These are phyloP conservation scores for Canariomyces notabilis DNA, from an alignment of 2,329 filamentous ascomycete genomes.

Conservation along the genomic window DNA sequence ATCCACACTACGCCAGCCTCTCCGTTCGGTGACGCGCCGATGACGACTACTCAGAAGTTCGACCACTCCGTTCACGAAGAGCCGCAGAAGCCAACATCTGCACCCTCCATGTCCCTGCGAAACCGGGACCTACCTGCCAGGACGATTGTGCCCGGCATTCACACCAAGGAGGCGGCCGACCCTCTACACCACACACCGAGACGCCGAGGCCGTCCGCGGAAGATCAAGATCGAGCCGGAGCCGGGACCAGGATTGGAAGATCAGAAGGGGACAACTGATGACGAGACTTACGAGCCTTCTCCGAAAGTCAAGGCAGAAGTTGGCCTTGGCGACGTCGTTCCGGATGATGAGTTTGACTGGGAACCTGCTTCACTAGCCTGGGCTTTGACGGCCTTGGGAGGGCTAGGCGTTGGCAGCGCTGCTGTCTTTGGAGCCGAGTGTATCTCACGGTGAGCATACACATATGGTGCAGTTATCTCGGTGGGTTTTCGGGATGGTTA, in stretches of 20 bases:
- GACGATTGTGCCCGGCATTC: slow-evolving; percentile 21
- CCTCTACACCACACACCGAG: slow-evolving; percentile 13
- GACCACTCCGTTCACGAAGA: slow-evolving; percentile 1
- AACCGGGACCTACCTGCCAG: slow-evolving; percentile 22
- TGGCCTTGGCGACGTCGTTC: slow-evolving; percentile 39
- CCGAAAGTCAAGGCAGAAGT: slow-evolving; percentile 29
- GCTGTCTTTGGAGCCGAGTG: slow-evolving; percentile 46
- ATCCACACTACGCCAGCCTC: slow-evolving; percentile 16
- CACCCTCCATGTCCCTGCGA: slow-evolving; percentile 6
- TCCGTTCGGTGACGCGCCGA: slow-evolving; percentile 5
- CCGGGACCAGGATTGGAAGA: slow-evolving; percentile 3
- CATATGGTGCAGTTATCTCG: too few species aligned
- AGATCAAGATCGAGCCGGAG: slow-evolving; percentile 25
- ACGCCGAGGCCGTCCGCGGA: slow-evolving; percentile 26
- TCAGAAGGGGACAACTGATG: slow-evolving; percentile 23
- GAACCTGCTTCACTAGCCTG: slow-evolving; percentile 44
- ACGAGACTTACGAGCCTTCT: slow-evolving; percentile 36
- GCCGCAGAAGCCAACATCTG: not conserved
- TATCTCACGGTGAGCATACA: slow-evolving; percentile 31
- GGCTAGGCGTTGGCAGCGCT: slow-evolving; percentile 40
- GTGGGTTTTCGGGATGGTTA: not conserved
- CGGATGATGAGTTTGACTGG: slow-evolving; percentile 39
- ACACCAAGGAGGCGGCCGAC: slow-evolving; percentile 8
- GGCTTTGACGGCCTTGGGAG: slow-evolving; percentile 40
- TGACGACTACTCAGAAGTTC: not conserved